These are phyloP conservation scores for Termitomyces sp. DNA, from an alignment of 768 basidiomycete species.

Conservation along the genomic window DNA sequence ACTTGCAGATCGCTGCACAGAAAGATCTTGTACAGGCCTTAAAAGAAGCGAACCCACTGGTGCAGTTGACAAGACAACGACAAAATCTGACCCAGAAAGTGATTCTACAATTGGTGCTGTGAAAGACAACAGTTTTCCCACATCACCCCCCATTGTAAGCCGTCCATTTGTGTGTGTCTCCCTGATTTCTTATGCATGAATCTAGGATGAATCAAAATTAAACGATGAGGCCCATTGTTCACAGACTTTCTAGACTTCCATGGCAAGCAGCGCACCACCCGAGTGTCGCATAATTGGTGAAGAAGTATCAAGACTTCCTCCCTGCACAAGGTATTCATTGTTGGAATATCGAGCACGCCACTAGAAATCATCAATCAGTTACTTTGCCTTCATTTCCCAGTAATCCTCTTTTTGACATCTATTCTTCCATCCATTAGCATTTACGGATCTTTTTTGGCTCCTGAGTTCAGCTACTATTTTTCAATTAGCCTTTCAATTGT, in stretches of 20 bases:
- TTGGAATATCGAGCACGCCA: no score
- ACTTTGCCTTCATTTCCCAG: no score
- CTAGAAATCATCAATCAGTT: no score
- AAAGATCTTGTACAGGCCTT: no score
- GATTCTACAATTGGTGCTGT: constrained; percentile 81
- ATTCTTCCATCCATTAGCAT: no score
- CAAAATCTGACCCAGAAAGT: constrained; percentile 68
- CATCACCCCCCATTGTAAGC: constrained; percentile 27
- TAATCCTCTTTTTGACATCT: no score
- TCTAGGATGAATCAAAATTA: constrained; percentile 20
- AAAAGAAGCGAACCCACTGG: no score
- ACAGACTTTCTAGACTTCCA: constrained; percentile 59
- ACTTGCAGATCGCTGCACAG: no score
- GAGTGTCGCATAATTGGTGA: constrained; percentile 83
- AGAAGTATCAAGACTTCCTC: constrained; percentile 75
- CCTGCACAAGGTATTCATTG: constrained; percentile 70
- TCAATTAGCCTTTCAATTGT: no score
- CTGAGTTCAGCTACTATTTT: no score
- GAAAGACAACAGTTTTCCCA: constrained; percentile 28
- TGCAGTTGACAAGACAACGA: constrained; percentile 14
- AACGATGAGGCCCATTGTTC: constrained; percentile 24
- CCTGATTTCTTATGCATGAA: constrained; percentile 1
- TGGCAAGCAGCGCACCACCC: constrained; percentile 54
- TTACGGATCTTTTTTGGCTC: no score
- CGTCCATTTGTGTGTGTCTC: not conserved